Evolutionary conservation across 768 basidiomycete species (phyloP).

Genomic region (Leccinum obscurum): DNA sequence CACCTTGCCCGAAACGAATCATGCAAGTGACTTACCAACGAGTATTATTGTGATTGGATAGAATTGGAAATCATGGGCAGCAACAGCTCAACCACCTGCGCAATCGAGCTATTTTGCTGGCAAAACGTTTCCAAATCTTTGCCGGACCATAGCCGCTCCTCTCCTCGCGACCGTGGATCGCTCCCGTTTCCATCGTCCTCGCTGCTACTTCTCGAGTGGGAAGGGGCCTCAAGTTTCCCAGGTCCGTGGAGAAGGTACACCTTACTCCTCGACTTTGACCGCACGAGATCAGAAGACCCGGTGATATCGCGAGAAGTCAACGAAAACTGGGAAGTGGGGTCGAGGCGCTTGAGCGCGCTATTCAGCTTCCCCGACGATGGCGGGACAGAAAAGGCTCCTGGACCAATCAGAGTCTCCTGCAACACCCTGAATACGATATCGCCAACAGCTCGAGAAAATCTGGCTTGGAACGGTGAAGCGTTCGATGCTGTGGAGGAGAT

Average conservation of each 20-base stretch:
- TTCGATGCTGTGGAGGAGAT: slow-evolving; percentile 28
- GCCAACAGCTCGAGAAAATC: slow-evolving; percentile 67
- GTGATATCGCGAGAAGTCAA: slow-evolving; percentile 24
- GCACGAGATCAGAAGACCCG: slow-evolving; percentile 43
- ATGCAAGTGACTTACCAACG: slow-evolving; percentile 23
- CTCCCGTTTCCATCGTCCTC: slow-evolving; percentile 34
- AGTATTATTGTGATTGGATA: slow-evolving; percentile 24
- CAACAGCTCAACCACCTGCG: slow-evolving; percentile 67
- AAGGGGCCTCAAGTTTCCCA: slow-evolving; percentile 56
- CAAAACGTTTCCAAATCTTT: slow-evolving; percentile 83
- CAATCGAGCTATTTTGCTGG: slow-evolving; percentile 86
- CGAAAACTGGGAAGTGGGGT: slow-evolving; percentile 25
- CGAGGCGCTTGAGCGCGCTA: slow-evolving; percentile 37
- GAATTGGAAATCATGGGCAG: slow-evolving; percentile 50
- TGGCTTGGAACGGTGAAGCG: slow-evolving; percentile 37
- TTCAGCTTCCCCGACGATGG: slow-evolving; percentile 33
- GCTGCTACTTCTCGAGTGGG: slow-evolving; percentile 29
- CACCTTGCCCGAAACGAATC: neutral
- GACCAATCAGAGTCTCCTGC: slow-evolving; percentile 75
- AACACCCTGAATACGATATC: slow-evolving; percentile 79
- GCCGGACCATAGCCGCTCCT: slow-evolving; percentile 69
- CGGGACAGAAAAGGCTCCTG: slow-evolving; percentile 24
- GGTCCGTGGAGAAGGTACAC: slow-evolving; percentile 63
- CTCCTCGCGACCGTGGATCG: slow-evolving; percentile 37
- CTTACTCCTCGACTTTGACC: slow-evolving; percentile 72